Evolutionary conservation across 805 yeast genomes (phyloP), one percentile per base, ranked within the genome.

Genomic region (Candida ortonii): DNA sequence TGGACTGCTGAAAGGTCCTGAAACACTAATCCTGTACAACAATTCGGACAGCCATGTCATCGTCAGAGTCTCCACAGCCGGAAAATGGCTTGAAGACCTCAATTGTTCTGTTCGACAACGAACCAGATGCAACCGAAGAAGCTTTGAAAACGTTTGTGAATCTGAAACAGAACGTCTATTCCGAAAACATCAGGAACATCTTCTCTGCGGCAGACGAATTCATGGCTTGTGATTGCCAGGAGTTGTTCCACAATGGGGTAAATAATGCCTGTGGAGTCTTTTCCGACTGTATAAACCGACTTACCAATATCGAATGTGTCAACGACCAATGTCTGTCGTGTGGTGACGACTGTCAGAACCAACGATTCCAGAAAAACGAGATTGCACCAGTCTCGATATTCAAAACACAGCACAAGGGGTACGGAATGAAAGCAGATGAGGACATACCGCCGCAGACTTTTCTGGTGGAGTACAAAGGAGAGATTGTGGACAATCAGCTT

Each of bases 401-500:
- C 38, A 70, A 74, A 44, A 88, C 98, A 1, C 87, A 82, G 36
- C 63, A 67, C 45, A 90, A 90, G 57, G 98, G 98, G 1, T 90
- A 74, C 53, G 98, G 98, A 24, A 76, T 90, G 36, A 70, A 95
- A 41, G 89, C 95, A 0, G 69, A 77, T 37, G 59, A 52, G 4
- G 67, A 64, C 33, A 67, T 93, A 10, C 62, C 70, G 11, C 78
- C 74, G 14, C 76, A 78, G 35, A 66, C 76, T n/a, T 88, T 90
- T 54, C 74, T 90, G 27, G 86, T 84, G 61, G 98, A 90, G 62
- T 90, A 90, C 62, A 77, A 84, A 31, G 98, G 98, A 27, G 97
- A 90, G 59, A 95, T 90, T 22, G 82, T 90, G 22, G 89, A 84
- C 55, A 94, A 87, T 52, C 62, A 65, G 13, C 65, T 76, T n/a